Base-by-base conservation (phyloP, 2,329 filamentous ascomycete genomes). In the Ceratocystis alfenasii region DNA sequence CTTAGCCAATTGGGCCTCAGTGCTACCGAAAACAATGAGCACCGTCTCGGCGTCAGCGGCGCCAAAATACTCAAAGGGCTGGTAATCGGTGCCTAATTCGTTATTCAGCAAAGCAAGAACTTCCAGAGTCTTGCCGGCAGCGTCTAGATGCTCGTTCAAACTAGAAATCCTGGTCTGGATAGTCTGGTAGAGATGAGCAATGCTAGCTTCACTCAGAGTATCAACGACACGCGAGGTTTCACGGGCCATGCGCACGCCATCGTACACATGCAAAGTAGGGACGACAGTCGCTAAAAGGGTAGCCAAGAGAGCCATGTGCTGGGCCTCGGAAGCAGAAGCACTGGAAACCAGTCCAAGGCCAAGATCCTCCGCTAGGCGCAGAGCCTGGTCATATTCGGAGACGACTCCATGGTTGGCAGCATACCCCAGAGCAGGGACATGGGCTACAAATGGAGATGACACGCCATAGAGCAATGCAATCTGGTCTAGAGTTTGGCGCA, bases 281-380 rank as follows among this genome's bases (percentile, higher is more conserved):
- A 93, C 74, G 15, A 94, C 78, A 59, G 83, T 86, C 22, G 91
- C 88, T 68, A 95, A 79, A 28, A 95, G 78, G 2, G 90, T 96
- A 0, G 91, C 84, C 71, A 95, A 87, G n/a, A 96, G 78, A 6
- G 91, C 84, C 88, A 96, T 96, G 78, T 99, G 94, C 80, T 99
- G 94, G 62, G 88, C 83, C 78, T 99, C 94, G 71, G 95, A 92
- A 36, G 89, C 86, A 36, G 91, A 96, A 64, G 85, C 85, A 74
- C 90, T 96, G 69, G 89, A 84, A 60, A 99, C 84, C 53, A 99
- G 81, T 60, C 87, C 92, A 33, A 97, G 80, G 17, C 94, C 93
- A 15, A 97, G 83, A 70, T 97, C 94, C 75, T 97, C 94, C 7
- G 90, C 88, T 62, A 93, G 78, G 69, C 86, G 84, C 72, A 97